These are phyloP conservation scores for Castanea crenata DNA, from an alignment of 306 rosid genomes.

Conservation along the genomic window DNA sequence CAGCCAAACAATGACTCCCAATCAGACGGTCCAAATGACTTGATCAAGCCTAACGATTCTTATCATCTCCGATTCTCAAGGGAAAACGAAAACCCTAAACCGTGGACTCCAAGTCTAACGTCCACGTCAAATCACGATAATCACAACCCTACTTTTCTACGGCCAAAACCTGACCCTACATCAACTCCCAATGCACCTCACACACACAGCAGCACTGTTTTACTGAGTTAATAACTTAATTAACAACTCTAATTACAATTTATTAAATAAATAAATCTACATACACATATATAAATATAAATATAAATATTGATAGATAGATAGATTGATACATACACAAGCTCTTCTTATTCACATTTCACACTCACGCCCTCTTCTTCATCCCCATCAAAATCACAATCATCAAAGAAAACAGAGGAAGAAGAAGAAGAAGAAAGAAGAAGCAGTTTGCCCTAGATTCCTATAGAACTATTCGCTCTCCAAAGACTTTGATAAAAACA, in stretches of 20 bases:
- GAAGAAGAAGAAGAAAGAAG: slow-evolving; percentile 16
- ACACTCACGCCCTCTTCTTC: slow-evolving; percentile 17
- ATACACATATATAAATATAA: no score
- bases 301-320: no score
- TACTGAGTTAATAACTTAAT: background rate
- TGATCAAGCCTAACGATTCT: slow-evolving; percentile 8
- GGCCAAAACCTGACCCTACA: background rate
- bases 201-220: background rate
- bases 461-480: slow-evolving; percentile 36
- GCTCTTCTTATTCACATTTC: background rate
- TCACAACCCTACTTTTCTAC: background rate
- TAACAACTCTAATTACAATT: slow-evolving; percentile 3
- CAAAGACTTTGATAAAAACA: slow-evolving; percentile 57
- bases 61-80: background rate
- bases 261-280: background rate
- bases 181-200: slow-evolving; percentile 11
- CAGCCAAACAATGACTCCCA: background rate
- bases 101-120: no score
- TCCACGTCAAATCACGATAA: no score
- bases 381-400: slow-evolving; percentile 6
- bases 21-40: background rate
- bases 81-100: no score
- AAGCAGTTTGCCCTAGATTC: slow-evolving; percentile 7
- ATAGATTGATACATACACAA: no score
- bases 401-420: slow-evolving; percentile 4